phyloP scores from a whole-genome alignment of 2,329 filamentous ascomycete genomes.

The Cladosporium sphaerospermum region DNA sequence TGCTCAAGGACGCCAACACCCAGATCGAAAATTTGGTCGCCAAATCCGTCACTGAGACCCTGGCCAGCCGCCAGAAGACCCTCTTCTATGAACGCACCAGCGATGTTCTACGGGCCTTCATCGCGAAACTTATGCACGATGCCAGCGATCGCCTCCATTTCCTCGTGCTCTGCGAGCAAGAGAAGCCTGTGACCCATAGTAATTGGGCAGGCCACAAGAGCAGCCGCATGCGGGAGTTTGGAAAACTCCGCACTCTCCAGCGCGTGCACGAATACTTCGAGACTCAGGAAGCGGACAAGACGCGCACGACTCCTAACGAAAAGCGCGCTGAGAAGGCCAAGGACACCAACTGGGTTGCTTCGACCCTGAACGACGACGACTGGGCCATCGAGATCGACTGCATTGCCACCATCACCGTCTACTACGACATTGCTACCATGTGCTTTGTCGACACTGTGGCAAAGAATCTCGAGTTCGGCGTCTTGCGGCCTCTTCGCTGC shows the following conservation, averaged over 20 bases:
- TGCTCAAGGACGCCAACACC: not conserved
- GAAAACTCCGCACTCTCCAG: conserved; percentile 20
- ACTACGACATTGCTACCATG: conserved; percentile 61
- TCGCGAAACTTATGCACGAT: conserved; percentile 21
- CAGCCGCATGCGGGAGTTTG: conserved; percentile 20
- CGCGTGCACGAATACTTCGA: conserved; percentile 27
- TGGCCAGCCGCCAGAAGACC: not conserved
- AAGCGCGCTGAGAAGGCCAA: conserved; percentile 27
- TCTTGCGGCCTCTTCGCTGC: not conserved
- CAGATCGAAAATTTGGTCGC: not conserved
- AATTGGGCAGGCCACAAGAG: conserved; percentile 10
- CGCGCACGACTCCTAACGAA: not conserved
- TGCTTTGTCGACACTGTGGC: conserved; percentile 55
- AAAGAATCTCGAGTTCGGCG: conserved; percentile 1
- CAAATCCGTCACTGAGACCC: not conserved
- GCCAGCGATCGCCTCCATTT: conserved; percentile 27
- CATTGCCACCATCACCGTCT: conserved; percentile 33
- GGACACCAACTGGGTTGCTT: conserved; percentile 22
- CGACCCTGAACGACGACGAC: conserved; percentile 49
- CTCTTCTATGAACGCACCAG: not conserved
- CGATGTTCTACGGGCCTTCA: conserved; percentile 29
- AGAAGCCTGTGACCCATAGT: conserved; percentile 3
- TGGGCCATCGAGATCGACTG: conserved; percentile 27
- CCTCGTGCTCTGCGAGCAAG: conserved; percentile 26
- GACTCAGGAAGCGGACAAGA: conserved; percentile 13